Evolutionary conservation across 2,329 filamentous ascomycete species (phyloP).

Genomic region (Ophiosphaerella narmari): DNA sequence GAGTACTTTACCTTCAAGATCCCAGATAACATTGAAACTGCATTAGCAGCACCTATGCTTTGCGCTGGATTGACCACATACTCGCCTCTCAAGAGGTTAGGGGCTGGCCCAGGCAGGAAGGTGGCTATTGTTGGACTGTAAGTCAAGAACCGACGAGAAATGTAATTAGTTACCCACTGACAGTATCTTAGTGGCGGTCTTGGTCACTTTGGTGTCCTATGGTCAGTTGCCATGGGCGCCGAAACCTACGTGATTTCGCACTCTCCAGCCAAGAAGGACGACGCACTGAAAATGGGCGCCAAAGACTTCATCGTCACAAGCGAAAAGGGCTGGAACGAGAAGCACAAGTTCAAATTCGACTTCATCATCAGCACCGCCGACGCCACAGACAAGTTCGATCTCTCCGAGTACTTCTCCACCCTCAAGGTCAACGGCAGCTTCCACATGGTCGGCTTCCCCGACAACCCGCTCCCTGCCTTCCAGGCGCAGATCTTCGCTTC

Average conservation of each 20-base stretch:
- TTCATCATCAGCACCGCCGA: conserved; percentile 77
- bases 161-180: conserved; percentile 10
- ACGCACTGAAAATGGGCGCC: conserved; percentile 63
- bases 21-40: conserved; percentile 67
- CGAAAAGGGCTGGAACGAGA: conserved; percentile 63
- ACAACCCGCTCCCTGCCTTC: conserved; percentile 72
- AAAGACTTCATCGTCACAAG: conserved; percentile 64
- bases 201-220: conserved; percentile 57
- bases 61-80: conserved; percentile 84
- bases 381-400: conserved; percentile 69
- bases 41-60: conserved; percentile 75
- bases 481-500: conserved; percentile 74
- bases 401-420: conserved; percentile 73
- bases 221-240: conserved; percentile 60
- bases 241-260: conserved; percentile 67
- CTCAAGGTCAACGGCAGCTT: conserved; percentile 82
- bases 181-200: conserved; percentile 49
- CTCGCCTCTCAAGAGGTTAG: conserved; percentile 76
- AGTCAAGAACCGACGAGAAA: conserved; percentile 19
- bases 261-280: conserved; percentile 63
- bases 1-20: conserved; percentile 79
- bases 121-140: conserved; percentile 72
- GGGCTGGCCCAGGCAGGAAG: conserved; percentile 77
- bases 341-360: conserved; percentile 67
- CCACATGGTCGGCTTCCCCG: conserved; percentile 79